Evolutionary conservation across 768 basidiomycete species (phyloP), one percentile per base, ranked within the genome.

Genomic region (Sutorius australiensis): DNA sequence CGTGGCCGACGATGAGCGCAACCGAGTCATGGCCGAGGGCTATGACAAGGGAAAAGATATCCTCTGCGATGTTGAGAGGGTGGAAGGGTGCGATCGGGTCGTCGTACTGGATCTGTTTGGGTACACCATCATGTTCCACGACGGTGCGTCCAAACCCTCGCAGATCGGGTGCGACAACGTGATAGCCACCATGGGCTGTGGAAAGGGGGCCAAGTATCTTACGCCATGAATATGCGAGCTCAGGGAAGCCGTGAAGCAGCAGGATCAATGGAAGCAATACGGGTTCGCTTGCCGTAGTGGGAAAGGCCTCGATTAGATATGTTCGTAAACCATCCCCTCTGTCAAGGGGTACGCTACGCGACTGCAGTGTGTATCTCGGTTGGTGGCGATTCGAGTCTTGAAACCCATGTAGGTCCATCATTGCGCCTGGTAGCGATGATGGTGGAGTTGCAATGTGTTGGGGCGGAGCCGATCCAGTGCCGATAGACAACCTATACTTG

Each of bases 231-330:
- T 80, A 83, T 3, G 83, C 77, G 6, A 86, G 72, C 60, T 86
- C 84, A 10, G 84, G 83, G 62, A 86, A 86, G 38, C 84, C 84
- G 55, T 86, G 83, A 2, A 86, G 63, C 21, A 87, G 77, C 30
- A 86, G 49, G 42, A 85, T 59, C 13, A 86, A 72, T 1, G 78
- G 80, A 5, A 70, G 66, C 19, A 67, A 61, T 34, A 58, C 42
- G 39, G 54, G 51, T 27, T 54, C 50, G 37, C 58, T 54, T 48
- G 49, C 13, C 46, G 48, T 33, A 32, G 58, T 55, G 19, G 75
- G 73, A 32, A 59, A 53, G 8, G 78, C 79, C 56, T 83, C 81
- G 27, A 84, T 72, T 33, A 80, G 65, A 54, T 83, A 79, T 41
- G 79, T 59, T 45, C 39, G 60, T 51, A 68, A 49, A 36, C 51